Conservation (phyloP, 1,139 yeast genomes). For the Saccharomyces pastorianus region DNA sequence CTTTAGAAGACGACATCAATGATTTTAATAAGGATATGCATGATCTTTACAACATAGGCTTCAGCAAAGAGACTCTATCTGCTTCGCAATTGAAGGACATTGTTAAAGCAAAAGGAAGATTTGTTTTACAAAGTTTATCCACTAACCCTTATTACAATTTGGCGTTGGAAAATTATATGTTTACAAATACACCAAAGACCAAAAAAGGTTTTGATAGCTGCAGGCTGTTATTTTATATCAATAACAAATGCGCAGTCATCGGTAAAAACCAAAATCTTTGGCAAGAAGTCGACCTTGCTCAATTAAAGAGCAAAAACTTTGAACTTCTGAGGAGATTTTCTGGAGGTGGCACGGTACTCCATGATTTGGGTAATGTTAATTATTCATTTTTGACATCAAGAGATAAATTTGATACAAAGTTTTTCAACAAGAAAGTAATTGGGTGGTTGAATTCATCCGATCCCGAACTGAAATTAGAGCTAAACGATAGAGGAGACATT, state of each 20-base stretch:
- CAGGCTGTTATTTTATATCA: constrained; percentile 64
- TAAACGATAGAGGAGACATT: too few relatives aligned
- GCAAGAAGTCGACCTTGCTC: constrained; percentile 67
- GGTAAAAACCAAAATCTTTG: constrained; percentile 96
- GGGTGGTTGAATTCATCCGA: too few relatives aligned
- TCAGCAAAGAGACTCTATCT: constrained; percentile 5
- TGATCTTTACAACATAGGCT: constrained; percentile 11
- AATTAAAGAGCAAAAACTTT: constrained; percentile 46
- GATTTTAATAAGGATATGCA: constrained; percentile 23
- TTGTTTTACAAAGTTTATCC: constrained; percentile 29
- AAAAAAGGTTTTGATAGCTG: constrained; percentile 29
- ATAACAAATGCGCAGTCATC: constrained; percentile 81
- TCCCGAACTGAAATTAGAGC: too few relatives aligned
- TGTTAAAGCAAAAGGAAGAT: constrained; percentile 19
- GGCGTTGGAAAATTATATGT: constrained; percentile 75
- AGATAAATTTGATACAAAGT: too few relatives aligned
- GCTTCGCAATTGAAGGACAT: constrained; percentile 12
- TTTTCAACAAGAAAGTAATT: too few relatives aligned
- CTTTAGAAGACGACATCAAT: constrained; percentile 15
- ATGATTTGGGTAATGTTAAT: too few relatives aligned
- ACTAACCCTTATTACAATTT: constrained; percentile 66
- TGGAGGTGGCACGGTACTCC: too few relatives aligned
- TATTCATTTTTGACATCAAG: too few relatives aligned
- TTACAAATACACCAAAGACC: constrained; percentile 49
- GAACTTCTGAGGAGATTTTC: constrained; percentile 61